Percentiles rank a stretch among this genome's conserved stretches.
phyloP scores from a whole-genome alignment of 495 filamentous ascomycete species.

The Podospora comata region DNA sequence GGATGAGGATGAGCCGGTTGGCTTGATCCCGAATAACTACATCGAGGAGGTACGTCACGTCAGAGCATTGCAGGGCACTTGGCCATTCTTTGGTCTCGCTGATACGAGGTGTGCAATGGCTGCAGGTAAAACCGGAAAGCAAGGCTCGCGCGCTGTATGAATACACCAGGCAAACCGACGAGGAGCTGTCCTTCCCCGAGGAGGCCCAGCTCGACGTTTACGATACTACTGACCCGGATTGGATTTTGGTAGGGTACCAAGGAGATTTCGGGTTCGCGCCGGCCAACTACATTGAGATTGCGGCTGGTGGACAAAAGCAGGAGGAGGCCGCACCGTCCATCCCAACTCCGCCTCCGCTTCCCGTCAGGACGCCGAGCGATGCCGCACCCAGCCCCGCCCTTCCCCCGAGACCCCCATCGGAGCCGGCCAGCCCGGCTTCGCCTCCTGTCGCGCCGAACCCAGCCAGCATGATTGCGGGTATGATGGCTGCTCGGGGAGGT shows the following conservation, averaged over 20 bases:
- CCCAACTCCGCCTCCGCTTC: constrained; percentile 33
- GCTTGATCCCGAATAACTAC: constrained; percentile 93
- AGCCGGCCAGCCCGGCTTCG: constrained; percentile 26
- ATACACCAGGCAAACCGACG: constrained; percentile 94
- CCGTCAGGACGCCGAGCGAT: constrained; percentile 31
- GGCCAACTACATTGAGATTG: constrained; percentile 90
- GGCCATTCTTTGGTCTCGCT: neutral
- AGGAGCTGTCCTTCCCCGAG: constrained; percentile 94
- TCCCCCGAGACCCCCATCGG: constrained; percentile 32
- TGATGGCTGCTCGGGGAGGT: constrained; percentile 56
- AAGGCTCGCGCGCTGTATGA: constrained; percentile 88
- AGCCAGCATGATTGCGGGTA: constrained; percentile 67
- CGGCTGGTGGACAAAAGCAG: constrained; percentile 27
- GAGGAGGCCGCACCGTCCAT: constrained; percentile 27
- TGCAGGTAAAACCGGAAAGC: constrained; percentile 66
- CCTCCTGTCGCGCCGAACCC: constrained; percentile 52
- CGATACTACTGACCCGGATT: constrained; percentile 90
- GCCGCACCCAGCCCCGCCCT: constrained; percentile 33
- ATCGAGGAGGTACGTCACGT: constrained; percentile 77
- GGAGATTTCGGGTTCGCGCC: constrained; percentile 92
- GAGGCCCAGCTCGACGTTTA: constrained; percentile 80
- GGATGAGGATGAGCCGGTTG: constrained; percentile 92
- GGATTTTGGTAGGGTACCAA: constrained; percentile 85
- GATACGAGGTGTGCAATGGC: neutral
- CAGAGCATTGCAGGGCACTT: neutral